Evolutionary conservation across 805 yeast genomes (phyloP).

Genomic region (Scheffersomyces stipitis): DNA sequence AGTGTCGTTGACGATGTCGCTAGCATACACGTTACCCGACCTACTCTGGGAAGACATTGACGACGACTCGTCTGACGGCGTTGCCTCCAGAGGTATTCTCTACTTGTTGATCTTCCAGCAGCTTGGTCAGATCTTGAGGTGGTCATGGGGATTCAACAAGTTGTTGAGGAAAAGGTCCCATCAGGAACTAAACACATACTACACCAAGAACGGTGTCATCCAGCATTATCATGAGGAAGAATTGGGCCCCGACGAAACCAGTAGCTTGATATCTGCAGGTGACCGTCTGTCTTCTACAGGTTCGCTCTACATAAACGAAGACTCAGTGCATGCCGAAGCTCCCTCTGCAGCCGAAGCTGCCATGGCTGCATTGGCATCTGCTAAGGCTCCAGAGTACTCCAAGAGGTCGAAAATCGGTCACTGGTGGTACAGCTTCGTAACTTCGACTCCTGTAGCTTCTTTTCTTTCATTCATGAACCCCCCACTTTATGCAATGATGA

Average conservation of each 20-base stretch:
- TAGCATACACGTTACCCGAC: slow-evolving; percentile 73
- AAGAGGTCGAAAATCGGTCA: background rate
- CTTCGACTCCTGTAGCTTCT: slow-evolving; percentile 4
- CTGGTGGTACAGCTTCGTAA: background rate
- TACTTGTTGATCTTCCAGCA: slow-evolving; percentile 78
- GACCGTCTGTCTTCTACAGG: background rate
- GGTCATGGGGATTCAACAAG: slow-evolving; percentile 87
- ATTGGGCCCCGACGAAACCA: background rate
- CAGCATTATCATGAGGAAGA: background rate
- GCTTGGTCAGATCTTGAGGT: slow-evolving; percentile 76
- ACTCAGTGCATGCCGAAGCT: background rate
- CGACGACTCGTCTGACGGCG: slow-evolving; percentile 64
- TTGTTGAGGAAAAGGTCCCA: slow-evolving; percentile 53
- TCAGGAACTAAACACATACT: slow-evolving; percentile 30
- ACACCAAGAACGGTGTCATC: slow-evolving; percentile 7
- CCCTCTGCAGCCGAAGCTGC: background rate
- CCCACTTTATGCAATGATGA: slow-evolving; percentile 76
- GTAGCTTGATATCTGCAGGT: background rate
- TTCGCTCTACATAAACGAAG: background rate
- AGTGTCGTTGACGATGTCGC: slow-evolving; percentile 80
- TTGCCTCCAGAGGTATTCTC: slow-evolving; percentile 76
- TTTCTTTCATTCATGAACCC: slow-evolving; percentile 64
- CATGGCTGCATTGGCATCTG: background rate
- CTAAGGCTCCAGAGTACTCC: background rate
- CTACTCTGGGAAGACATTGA: slow-evolving; percentile 73